Evolutionary conservation across 441 rosid species (phyloP).

Genomic region (Omphalea diandra): DNA sequence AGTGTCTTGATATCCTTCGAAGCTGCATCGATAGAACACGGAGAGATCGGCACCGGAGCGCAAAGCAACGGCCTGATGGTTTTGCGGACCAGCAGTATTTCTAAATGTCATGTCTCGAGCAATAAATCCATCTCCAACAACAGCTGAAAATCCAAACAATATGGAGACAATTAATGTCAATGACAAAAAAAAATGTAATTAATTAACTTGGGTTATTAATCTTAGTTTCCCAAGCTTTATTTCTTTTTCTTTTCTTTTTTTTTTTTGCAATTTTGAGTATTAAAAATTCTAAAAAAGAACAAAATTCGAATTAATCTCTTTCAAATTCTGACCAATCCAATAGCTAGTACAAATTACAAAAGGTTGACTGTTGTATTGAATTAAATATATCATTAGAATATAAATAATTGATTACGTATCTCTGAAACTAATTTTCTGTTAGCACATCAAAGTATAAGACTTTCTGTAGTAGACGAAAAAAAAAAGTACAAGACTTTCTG

Average conservation of each 20-base stretch:
- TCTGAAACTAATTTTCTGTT: background rate
- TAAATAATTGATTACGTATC: too few species aligned
- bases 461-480: too few species aligned
- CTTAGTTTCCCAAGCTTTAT: too few species aligned
- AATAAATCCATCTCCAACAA: slow-evolving; percentile 55
- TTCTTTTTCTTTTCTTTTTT: too few species aligned
- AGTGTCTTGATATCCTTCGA: slow-evolving; percentile 85
- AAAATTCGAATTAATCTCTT: background rate
- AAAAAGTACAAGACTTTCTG: background rate
- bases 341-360: background rate
- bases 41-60: slow-evolving; percentile 79
- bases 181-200: too few species aligned
- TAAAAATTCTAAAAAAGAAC: background rate
- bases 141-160: slow-evolving; percentile 36
- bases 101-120: slow-evolving; percentile 66
- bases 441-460: background rate
- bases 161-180: too few species aligned
- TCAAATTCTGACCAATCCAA: background rate
- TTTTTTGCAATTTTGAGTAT: too few species aligned
- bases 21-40: slow-evolving; percentile 64
- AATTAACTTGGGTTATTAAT: too few species aligned
- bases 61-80: slow-evolving; percentile 85
- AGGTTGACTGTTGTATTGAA: background rate
- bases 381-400: background rate
- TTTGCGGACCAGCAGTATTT: slow-evolving; percentile 76